These are phyloP conservation scores for Moniliella sp. DNA, from an alignment of 1,284 basidiomycete species.

Conservation along the genomic window DNA sequence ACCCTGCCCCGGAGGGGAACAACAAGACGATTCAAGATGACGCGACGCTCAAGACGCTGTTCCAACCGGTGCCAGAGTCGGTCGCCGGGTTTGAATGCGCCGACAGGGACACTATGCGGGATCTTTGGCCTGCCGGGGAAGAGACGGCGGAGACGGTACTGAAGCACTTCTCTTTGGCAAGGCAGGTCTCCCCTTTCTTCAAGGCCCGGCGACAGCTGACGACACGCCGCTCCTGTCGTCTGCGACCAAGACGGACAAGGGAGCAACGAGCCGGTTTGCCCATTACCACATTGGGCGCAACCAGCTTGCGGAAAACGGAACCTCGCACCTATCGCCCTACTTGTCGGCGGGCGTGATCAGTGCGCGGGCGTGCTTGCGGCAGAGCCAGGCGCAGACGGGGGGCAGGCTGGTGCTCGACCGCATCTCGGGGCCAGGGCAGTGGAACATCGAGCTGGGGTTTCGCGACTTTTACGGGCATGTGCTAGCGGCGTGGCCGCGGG, in stretches of 20 bases:
- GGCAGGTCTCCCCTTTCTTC: conserved; percentile 11
- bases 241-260: conserved; percentile 26
- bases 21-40: conserved; percentile 38
- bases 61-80: conserved; percentile 32
- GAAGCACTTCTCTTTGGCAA: conserved; percentile 49
- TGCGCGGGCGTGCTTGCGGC: conserved; percentile 51
- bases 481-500: conserved; percentile 57
- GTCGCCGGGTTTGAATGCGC: conserved; percentile 39
- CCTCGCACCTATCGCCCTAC: conserved; percentile 45
- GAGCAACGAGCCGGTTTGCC: conserved; percentile 44
- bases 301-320: conserved; percentile 31
- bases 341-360: conserved; percentile 65
- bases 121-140: conserved; percentile 58
- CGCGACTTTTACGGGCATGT: conserved; percentile 40
- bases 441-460: conserved; percentile 49
- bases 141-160: conserved; percentile 51
- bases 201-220: conserved; percentile 8
- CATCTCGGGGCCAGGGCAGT: conserved; percentile 53
- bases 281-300: conserved; percentile 53
- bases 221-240: background rate
- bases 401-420: conserved; percentile 39
- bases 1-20: conserved; percentile 45
- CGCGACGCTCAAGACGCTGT: conserved; percentile 36
- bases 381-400: conserved; percentile 42
- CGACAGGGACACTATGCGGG: conserved; percentile 48